Evolutionary conservation across 2,329 filamentous ascomycete genomes (phyloP), one percentile per base, ranked within the genome.

Genomic region (Cryphonectria japonica): DNA sequence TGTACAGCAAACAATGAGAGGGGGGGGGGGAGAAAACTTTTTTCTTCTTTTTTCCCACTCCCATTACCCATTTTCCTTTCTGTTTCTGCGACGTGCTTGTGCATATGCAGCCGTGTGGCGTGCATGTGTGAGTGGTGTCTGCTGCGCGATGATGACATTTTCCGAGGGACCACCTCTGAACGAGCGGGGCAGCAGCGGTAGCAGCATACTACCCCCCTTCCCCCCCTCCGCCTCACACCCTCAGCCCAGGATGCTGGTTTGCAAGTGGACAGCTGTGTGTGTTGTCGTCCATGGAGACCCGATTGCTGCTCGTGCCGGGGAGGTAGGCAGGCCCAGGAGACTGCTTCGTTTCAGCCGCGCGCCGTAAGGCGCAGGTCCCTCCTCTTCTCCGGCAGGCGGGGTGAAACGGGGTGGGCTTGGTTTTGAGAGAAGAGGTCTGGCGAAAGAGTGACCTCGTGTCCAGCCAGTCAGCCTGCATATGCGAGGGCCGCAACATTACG

Each of bases 61-160:
- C 8, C 29, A 16, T n/a, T n/a, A 19, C 46, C 46, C 46, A n/a
- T 50, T 50, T 22, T n/a, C 22, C 46, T 46, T 22, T 50, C 16
- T 46, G 43, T 46, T 46, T 46, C 46, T 32, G 54, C 11, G 26
- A 32, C 26, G 26, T 59, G 54, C 54, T 29, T 32, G 59, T 61
- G 59, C 59, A 61, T 61, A 66, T 66, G 41, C n/a, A 43, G 50
- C 7, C 37, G 34, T 22, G 19, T 4, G n/a, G 32, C 26, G 50
- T 14, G 19, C 32, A 41, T 14, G 46, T 52, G 5, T 52, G 16
- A 7, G 50, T 52, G 29, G 9, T 37, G n/a, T 34, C n/a, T 14
- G 50, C 46, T 67, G 65, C 65, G 34, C 50, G 65, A 41, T 67
- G 65, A 67, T 67, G 65, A 34, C 65, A 67, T 67, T 13, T 13